Conservation (phyloP, 2,329 filamentous ascomycete genomes). For the Sporothrix mexicana region DNA sequence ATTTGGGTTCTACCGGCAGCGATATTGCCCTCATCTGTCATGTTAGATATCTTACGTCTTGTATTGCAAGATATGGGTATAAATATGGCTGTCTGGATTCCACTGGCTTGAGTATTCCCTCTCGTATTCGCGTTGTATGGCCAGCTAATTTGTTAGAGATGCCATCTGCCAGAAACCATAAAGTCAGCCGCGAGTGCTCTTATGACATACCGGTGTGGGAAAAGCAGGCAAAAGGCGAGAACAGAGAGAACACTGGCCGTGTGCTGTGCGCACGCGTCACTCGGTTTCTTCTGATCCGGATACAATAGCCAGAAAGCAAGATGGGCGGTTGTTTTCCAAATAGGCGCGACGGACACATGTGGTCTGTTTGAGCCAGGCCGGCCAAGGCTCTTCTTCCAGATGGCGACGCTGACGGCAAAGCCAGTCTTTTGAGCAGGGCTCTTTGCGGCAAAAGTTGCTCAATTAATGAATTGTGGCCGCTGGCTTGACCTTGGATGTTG, state of each 20-base stretch:
- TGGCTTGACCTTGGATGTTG: not conserved
- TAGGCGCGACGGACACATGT: conserved; percentile 27
- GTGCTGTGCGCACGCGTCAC: not conserved
- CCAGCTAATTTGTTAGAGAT: conserved; percentile 21
- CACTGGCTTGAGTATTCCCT: not conserved
- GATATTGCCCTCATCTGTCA: conserved; percentile 6
- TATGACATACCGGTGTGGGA: not conserved
- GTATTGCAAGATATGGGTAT: too few relatives aligned
- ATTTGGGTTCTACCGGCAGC: not conserved
- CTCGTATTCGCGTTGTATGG: not conserved
- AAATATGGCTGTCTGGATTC: not conserved
- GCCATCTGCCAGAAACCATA: not conserved
- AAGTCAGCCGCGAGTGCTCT: not conserved
- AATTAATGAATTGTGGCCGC: conserved; percentile 3
- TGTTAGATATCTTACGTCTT: too few relatives aligned
- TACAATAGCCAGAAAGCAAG: conserved; percentile 31
- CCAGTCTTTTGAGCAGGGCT: not conserved
- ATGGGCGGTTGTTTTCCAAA: not conserved
- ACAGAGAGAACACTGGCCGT: not conserved
- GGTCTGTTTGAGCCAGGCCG: conserved; percentile 3
- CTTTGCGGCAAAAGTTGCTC: conserved; percentile 30
- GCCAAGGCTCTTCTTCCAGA: conserved; percentile 14
- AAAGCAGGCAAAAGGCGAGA: not conserved
- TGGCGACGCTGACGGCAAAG: not conserved
- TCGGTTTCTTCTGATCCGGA: conserved; percentile 20